Evolutionary conservation across 1,284 basidiomycete genomes (phyloP), one percentile per base, ranked within the genome.

Genomic region (Tausonia pullulans): DNA sequence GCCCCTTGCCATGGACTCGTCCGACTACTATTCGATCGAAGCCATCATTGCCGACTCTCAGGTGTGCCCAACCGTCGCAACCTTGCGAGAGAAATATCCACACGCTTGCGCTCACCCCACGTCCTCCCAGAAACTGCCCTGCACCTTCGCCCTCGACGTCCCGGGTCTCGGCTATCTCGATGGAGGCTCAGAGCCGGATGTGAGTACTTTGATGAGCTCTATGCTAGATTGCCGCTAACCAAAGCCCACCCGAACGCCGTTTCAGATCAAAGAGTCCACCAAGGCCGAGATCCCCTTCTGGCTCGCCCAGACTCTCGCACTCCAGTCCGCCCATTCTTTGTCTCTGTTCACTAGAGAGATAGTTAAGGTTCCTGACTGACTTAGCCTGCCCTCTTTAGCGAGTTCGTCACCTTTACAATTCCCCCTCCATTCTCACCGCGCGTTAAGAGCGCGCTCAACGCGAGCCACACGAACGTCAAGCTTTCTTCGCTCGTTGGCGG

Each of bases 1-100:
- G n/a, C 9, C 52, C 52, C 11, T n/a, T 27, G n/a, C 52, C n/a
- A 90, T 90, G 88, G 87, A 92, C 67, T 81, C 85, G 71, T 88
- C 91, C 72, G 64, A 64, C n/a, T 94, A 93, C 74, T 93, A 87
- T 75, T 90, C 87, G 0, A 82, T 92, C 62, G 87, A 90, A 63
- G 83, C 88, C 4, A 93, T 94, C 68, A 81, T 94, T 27, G 87
- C 90, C 14, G 90, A 92, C 71, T 92, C 93, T 71, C 91, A 93
- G 80, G 88, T 85, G 70, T 1, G 13, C 48, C 40, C 50, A 16
- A 14, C 45, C 27, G 51, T 50, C n/a, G 52, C 44, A 6, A 2
- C 16, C 16, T 39, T 40, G 4, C 41, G 14, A 27, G 48, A 10
- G 41, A 51, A 5, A 53, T 10, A 10, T 4, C 52, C n/a, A 27